phyloP scores from a whole-genome alignment of 2,329 filamentous ascomycete genomes.

The Phymatotrichopsis omnivora region DNA sequence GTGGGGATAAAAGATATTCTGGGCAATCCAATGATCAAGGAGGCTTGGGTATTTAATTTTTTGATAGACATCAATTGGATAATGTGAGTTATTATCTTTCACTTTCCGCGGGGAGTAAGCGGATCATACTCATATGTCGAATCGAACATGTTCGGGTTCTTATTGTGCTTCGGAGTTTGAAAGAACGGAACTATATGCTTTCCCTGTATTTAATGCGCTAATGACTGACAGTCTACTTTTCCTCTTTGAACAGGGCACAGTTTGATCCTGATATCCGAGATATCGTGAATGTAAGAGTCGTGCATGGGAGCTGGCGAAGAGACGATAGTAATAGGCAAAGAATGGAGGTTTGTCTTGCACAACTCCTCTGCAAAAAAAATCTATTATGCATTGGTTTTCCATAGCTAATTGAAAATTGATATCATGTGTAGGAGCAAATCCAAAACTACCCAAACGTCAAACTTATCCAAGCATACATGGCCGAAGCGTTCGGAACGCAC shows the following conservation, averaged over 20 bases:
- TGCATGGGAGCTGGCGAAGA: conserved; percentile 49
- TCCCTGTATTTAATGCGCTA: too few relatives aligned
- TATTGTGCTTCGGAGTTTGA: too few relatives aligned
- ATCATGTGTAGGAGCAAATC: conserved; percentile 14
- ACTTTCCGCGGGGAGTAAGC: too few relatives aligned
- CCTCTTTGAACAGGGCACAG: conserved; percentile 34
- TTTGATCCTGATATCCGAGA: conserved; percentile 45
- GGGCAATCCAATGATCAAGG: conserved; percentile 61
- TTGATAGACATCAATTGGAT: conserved; percentile 52
- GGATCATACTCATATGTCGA: too few relatives aligned
- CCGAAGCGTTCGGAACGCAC: conserved; percentile 77
- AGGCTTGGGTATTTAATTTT: conserved; percentile 63
- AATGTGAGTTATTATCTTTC: too few relatives aligned
- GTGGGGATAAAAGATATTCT: conserved; percentile 58
- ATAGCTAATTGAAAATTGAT: background rate
- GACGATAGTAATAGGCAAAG: conserved; percentile 19
- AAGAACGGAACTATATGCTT: too few relatives aligned
- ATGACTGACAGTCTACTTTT: too few relatives aligned
- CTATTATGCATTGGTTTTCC: background rate
- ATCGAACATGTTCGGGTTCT: too few relatives aligned
- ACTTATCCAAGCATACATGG: conserved; percentile 65
- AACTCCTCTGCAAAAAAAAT: background rate
- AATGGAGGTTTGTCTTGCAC: conserved; percentile 21
- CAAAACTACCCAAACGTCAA: conserved; percentile 47
- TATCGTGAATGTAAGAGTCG: conserved; percentile 45